Percentiles rank a stretch among this genome's conserved stretches.
Evolutionary conservation across 1,284 basidiomycete genomes (phyloP).

Genomic region (Clitocybe nebularis): DNA sequence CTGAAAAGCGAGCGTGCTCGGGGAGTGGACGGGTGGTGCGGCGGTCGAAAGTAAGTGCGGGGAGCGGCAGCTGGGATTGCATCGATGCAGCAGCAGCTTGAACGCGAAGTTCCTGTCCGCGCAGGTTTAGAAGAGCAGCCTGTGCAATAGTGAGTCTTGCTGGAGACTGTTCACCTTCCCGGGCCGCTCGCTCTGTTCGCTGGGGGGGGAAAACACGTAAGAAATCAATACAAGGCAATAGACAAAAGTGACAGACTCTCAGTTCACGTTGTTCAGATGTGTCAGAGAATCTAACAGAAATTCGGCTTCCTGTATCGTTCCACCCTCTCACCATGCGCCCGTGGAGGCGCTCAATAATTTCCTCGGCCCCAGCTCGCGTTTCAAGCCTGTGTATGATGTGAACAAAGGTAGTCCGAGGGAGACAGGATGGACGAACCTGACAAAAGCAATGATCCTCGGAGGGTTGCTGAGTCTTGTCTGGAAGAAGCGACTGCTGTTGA

Average conservation of each 20-base stretch:
- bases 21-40: slow-evolving; percentile 1
- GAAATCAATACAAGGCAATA: slow-evolving; percentile 1
- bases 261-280: slow-evolving; percentile 49
- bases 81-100: slow-evolving; percentile 1
- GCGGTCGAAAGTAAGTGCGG: slow-evolving; percentile 7
- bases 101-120: slow-evolving; percentile 48
- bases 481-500: slow-evolving; percentile 71
- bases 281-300: slow-evolving; percentile 72
- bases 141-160: slow-evolving; percentile 70
- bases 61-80: neutral
- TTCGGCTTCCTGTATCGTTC: slow-evolving; percentile 66
- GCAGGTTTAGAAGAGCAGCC: slow-evolving; percentile 68
- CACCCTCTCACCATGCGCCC: slow-evolving; percentile 73
- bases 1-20: slow-evolving; percentile 10
- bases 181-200: slow-evolving; percentile 40
- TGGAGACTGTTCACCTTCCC: slow-evolving; percentile 58
- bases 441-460: slow-evolving; percentile 72
- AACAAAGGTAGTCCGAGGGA: slow-evolving; percentile 6
- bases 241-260: slow-evolving; percentile 30
- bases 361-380: slow-evolving; percentile 61
- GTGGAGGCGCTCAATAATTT: slow-evolving; percentile 68
- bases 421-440: slow-evolving; percentile 43
- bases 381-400: slow-evolving; percentile 49
- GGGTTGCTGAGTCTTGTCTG: slow-evolving; percentile 69
- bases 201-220: slow-evolving; percentile 16